Percentiles rank a stretch among this genome's conserved stretches.
phyloP scores from a whole-genome alignment of 129 eudicot genomes.

The Tanacetum coccineum region DNA sequence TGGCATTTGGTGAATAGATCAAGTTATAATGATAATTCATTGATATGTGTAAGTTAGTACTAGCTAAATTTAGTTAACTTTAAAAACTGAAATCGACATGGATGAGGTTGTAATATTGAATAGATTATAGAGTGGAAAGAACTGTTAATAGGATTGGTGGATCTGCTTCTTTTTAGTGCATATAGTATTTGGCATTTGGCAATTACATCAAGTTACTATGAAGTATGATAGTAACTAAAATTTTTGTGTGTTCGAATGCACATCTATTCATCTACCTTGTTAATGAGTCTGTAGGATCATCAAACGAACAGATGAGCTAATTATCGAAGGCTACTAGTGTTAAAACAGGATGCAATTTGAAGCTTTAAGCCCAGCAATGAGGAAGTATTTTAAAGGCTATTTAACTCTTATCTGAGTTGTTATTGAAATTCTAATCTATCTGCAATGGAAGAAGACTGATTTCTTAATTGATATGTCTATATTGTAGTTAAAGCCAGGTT shows the following conservation, averaged over 20 bases:
- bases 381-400: neutral
- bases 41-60: too few species aligned
- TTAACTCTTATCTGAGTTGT: neutral
- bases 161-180: conserved; percentile 16
- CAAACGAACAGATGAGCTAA: conserved; percentile 1
- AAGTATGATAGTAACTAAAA: neutral
- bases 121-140: conserved; percentile 5
- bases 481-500: conserved; percentile 72
- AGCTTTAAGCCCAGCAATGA: neutral
- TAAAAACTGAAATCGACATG: conserved; percentile 2
- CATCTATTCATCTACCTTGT: neutral
- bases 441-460: conserved; percentile 12
- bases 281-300: conserved; percentile 6
- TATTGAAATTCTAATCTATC: conserved; percentile 9
- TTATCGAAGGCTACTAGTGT: neutral
- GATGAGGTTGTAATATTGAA: neutral
- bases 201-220: conserved; percentile 1
- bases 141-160: neutral
- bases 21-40: too few species aligned
- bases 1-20: too few species aligned
- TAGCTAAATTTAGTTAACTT: conserved; percentile 2
- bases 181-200: neutral
- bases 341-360: neutral
- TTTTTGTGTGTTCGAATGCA: conserved; percentile 6
- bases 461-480: neutral